Conservation (phyloP, 768 basidiomycete species). For the Leccinum rimulosum region DNA sequence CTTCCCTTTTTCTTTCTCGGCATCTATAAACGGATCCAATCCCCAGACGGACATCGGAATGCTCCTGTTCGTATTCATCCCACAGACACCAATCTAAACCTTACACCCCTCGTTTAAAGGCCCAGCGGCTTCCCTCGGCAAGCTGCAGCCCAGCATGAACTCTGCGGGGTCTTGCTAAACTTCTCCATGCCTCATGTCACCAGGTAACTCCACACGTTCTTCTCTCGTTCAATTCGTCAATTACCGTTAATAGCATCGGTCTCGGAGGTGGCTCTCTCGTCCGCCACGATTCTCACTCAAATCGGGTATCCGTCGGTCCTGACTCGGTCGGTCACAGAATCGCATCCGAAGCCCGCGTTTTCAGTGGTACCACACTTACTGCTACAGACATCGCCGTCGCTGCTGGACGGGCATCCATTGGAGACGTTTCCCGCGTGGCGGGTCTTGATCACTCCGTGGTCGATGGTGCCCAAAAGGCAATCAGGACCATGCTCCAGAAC, state of each 20-base stretch:
- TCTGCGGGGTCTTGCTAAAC: constrained; percentile 59
- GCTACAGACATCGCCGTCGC: constrained; percentile 59
- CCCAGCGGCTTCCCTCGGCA: constrained; percentile 61
- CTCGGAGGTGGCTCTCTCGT: constrained; percentile 64
- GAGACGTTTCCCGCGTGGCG: constrained; percentile 23
- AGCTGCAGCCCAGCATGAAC: constrained; percentile 59
- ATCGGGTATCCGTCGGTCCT: constrained; percentile 54
- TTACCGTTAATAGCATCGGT: constrained; percentile 42
- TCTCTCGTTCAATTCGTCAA: not conserved
- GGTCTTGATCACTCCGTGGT: constrained; percentile 27
- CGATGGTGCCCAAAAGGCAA: constrained; percentile 37
- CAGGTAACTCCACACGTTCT: constrained; percentile 23
- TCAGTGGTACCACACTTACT: constrained; percentile 57
- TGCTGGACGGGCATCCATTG: constrained; percentile 31
- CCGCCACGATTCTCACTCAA: constrained; percentile 30
- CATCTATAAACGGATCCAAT: constrained; percentile 12
- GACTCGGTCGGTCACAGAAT: constrained; percentile 62
- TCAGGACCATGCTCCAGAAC: constrained; percentile 44
- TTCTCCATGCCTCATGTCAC: constrained; percentile 59
- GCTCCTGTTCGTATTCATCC: constrained; percentile 36
- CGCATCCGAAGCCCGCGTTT: constrained; percentile 47
- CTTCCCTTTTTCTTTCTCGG: constrained; percentile 7
- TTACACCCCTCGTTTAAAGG: constrained; percentile 18
- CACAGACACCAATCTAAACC: not conserved
- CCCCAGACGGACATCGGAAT: constrained; percentile 57